Base-by-base conservation (phyloP, 192 early-diverging fungal genomes). In the Chytriomyces hyalinus region DNA sequence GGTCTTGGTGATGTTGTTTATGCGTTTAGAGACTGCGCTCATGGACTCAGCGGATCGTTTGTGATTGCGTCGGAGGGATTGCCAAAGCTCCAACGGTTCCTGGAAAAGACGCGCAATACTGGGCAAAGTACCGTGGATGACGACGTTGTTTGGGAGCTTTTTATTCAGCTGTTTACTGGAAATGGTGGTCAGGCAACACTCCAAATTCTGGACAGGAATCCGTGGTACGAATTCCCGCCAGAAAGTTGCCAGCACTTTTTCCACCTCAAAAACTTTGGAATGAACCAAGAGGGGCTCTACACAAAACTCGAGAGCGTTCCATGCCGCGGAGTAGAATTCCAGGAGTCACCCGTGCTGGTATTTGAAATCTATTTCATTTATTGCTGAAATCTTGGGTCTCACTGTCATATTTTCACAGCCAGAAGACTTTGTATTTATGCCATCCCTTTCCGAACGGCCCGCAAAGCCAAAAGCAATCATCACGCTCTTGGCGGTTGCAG, bases 391-490 rank as follows among this genome's bases (percentile, higher is more conserved):
- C 53, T 57, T 57, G 53, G 53, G 15, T 57, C 36, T 57, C 3
- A 57, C 53, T n/a, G 13, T n/a, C 13, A 20, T 57, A 57, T 57
- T 20, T 20, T 57, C 15, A 20, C 53, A 67, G 66, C 66, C 66
- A n/a, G 3, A 28, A 10, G 46, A 67, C 9, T 47, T 48, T n/a
- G 15, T 11, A n/a, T 48, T 67, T 13, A 47, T 48, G 15, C 66
- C 66, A 17, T 48, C 66, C 10, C 24, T 67, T 15, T 36, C 26
- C 13, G 26, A 13, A 8, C 44, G 15, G 13, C 66, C 66, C 3
- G 43, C 66, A 3, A 67, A 67, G 47, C 46, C 28, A 36, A 67
- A 48, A 24, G 66, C 66, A 11, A 67, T 67, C 66, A 67, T 67
- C 13, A 67, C 66, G 2, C 24, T 67, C 28, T 46, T 67, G 15